Conservation (phyloP, 2,329 filamentous ascomycete species). For the Ophiostoma perfectum region DNA sequence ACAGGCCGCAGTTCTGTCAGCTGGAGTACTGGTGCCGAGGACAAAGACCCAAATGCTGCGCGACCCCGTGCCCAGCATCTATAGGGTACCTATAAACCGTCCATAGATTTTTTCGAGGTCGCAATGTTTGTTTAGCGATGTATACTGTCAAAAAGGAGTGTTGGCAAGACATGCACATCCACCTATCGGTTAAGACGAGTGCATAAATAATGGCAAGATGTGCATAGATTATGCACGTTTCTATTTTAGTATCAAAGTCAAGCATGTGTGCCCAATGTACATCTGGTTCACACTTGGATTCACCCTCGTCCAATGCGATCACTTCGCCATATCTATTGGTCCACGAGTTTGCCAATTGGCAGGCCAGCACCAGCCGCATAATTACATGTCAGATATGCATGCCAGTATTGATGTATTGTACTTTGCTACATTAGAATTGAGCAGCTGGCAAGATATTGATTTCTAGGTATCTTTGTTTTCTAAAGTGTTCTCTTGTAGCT, state of each 20-base stretch:
- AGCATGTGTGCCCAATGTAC: not conserved
- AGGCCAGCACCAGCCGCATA: conserved; percentile 8
- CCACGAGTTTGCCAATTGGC: not conserved
- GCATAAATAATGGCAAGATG: not conserved
- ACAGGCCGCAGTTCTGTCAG: conserved; percentile 23
- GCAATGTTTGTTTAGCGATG: no score
- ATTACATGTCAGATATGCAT: conserved; percentile 10
- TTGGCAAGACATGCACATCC: not conserved
- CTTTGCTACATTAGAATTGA: not conserved
- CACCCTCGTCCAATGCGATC: not conserved
- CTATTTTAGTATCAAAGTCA: not conserved
- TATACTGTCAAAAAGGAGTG: no score
- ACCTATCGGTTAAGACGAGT: not conserved
- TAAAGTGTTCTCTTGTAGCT: no score
- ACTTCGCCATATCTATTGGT: not conserved
- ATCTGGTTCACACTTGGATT: not conserved
- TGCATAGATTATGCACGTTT: not conserved
- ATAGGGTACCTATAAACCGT: no score
- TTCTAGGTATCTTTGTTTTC: not conserved
- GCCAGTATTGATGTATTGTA: not conserved
- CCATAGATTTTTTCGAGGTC: no score
- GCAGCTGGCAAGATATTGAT: not conserved
- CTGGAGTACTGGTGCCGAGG: conserved; percentile 23
- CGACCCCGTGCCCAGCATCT: not conserved
- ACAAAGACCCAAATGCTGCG: not conserved